These are phyloP conservation scores for Cephaloascus fragrans DNA, from an alignment of 805 yeast species.

Conservation along the genomic window DNA sequence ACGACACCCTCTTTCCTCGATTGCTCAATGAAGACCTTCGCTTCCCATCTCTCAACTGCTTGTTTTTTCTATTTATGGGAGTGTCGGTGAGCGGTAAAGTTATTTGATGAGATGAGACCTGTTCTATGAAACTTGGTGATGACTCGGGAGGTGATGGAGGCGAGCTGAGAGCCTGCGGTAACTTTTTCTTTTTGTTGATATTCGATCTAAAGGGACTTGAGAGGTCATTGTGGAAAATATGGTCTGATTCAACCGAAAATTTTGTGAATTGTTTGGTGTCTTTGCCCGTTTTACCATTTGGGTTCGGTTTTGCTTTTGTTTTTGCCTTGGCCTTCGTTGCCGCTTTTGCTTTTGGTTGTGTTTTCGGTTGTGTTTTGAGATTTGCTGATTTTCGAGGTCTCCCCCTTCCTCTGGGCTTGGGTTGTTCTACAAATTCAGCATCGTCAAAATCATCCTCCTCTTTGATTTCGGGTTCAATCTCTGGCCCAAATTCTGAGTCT, in stretches of 20 bases:
- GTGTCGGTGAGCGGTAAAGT: slow-evolving; percentile 11
- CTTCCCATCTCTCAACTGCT: slow-evolving; percentile 12
- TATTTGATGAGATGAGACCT: slow-evolving; percentile 17
- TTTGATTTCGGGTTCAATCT: slow-evolving; percentile 1
- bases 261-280: neutral
- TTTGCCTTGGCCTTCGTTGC: slow-evolving; percentile 1
- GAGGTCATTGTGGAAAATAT: neutral
- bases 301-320: slow-evolving; percentile 1
- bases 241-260: neutral
- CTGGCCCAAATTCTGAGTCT: too few species aligned
- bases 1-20: slow-evolving; percentile 65
- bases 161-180: neutral
- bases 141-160: slow-evolving; percentile 1
- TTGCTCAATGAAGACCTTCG: slow-evolving; percentile 44
- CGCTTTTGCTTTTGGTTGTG: neutral
- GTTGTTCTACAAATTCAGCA: slow-evolving; percentile 1
- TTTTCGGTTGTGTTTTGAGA: neutral
- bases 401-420: neutral
- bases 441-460: slow-evolving; percentile 1
- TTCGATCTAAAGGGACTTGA: neutral
- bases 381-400: slow-evolving; percentile 1
- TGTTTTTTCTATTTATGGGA: slow-evolving; percentile 8
- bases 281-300: neutral
- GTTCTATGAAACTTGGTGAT: slow-evolving; percentile 10
- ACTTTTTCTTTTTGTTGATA: neutral